phyloP scores from a whole-genome alignment of 2,329 filamentous ascomycete genomes.

The Colletotrichum cuscutae region DNA sequence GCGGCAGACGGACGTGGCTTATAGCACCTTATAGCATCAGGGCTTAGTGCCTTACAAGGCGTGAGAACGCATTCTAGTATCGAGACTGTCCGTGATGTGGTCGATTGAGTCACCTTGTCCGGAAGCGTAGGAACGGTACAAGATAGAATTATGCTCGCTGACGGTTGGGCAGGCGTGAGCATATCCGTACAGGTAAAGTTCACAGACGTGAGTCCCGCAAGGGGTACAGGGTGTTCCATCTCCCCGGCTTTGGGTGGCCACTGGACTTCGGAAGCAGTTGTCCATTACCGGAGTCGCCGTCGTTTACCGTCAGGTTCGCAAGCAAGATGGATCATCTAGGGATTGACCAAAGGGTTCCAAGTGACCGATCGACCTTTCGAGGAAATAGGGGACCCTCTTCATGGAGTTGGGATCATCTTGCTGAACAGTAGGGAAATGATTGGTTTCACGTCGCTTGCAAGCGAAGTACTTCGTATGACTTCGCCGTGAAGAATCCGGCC shows the following conservation, averaged over 20 bases:
- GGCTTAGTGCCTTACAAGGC: neutral
- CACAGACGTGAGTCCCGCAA: neutral
- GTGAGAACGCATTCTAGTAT: neutral
- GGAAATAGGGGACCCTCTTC: neutral
- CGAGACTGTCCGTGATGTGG: neutral
- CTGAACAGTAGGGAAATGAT: neutral
- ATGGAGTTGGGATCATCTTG: neutral
- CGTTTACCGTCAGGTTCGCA: neutral
- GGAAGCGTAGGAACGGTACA: neutral
- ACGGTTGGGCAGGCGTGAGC: neutral
- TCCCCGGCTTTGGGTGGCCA: slow-evolving; percentile 15
- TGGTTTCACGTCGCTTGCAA: neutral
- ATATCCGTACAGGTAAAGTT: too few relatives aligned
- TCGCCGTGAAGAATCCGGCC: neutral
- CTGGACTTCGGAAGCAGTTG: neutral
- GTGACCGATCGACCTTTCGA: slow-evolving; percentile 10
- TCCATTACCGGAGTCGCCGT: slow-evolving; percentile 8
- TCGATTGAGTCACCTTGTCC: too few relatives aligned
- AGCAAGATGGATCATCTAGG: slow-evolving; percentile 8
- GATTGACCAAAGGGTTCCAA: slow-evolving; percentile 1
- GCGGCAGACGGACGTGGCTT: neutral
- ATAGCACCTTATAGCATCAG: neutral
- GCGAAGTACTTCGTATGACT: neutral
- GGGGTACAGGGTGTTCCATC: slow-evolving; percentile 6
- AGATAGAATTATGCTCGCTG: neutral